Evolutionary conservation across 2,329 filamentous ascomycete species (phyloP), one percentile per base, ranked within the genome.

Genomic region (Alternaria atra): DNA sequence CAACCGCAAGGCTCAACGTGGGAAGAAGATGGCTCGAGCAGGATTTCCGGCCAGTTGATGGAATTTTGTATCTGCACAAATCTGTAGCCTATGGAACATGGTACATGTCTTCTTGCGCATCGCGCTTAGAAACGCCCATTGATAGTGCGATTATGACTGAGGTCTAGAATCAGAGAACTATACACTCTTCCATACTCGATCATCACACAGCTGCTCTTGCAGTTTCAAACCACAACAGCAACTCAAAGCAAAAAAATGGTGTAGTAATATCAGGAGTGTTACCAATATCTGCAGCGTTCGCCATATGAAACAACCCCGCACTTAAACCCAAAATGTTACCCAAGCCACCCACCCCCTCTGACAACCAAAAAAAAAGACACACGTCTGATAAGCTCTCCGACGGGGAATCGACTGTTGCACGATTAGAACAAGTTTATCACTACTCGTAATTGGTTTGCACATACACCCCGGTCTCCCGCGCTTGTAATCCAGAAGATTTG

Each of bases 1-100:
- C 76, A 95, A 93, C 77, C 87, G 94, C 27, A 86, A 93, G 51
- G 91, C 96, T 73, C 85, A 87, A 70, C 79, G 86, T 59, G 87
- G 86, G 46, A 86, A 80, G 74, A 89, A 89, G 77, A 86, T 89
- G 81, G 86, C 86, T 3, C 81, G 86, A 63, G 86, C 83, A 52
- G 86, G 86, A 2, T 81, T 84, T 62, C 57, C 81, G 10, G 82
- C 80, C 34, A 60, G 57, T 8, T 60, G 46, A 50, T 20, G 7
- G 17, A 35, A 6, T 25, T n/a, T 35, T 1, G 13, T 37, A 12
- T 9, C n/a, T 25, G 23, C 32, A n/a, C 32, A 3, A 7, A 4
- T 12, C 9, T 15, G 5, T 6, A 17, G 23, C 3, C 15, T 8
- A 17, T 5, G 15, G 5, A 9, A 42, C 10, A 40, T 40, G 9